These are phyloP conservation scores for Anacardium occidentale DNA, from an alignment of 345 rosid species.

Conservation along the genomic window DNA sequence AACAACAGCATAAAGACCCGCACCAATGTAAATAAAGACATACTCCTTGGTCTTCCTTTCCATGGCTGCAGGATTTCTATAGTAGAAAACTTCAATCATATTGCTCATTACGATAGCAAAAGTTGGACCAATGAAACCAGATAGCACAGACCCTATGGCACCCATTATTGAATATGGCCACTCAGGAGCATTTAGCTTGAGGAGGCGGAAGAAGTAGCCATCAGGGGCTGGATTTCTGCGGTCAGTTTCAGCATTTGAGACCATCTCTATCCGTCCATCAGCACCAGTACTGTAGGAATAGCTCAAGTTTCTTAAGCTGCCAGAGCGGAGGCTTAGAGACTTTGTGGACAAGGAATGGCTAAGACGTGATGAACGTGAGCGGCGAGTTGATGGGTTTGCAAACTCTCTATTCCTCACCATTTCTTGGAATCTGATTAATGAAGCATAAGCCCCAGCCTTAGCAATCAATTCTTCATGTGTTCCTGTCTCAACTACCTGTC, in stretches of 20 bases:
- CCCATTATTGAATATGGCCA: constrained; percentile 99
- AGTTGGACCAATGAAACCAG: constrained; percentile 95
- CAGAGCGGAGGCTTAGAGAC: constrained; percentile 91
- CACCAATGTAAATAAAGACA: constrained; percentile 96
- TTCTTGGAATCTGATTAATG: constrained; percentile 91
- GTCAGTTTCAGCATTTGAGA: constrained; percentile 94
- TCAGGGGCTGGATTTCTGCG: constrained; percentile 83
- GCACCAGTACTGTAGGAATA: constrained; percentile 97
- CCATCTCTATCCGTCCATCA: constrained; percentile 95
- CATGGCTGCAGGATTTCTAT: constrained; percentile 78
- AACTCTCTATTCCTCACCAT: constrained; percentile 88
- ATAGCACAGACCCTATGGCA: constrained; percentile 83
- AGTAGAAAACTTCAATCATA: constrained; percentile 98
- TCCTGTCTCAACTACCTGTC: constrained; percentile 95
- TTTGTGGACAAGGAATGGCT: constrained; percentile 92
- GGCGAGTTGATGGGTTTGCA: constrained; percentile 79
- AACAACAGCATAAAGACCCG: constrained; percentile 90
- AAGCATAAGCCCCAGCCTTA: constrained; percentile 83
- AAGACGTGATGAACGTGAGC: constrained; percentile 80
- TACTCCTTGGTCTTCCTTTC: constrained; percentile 94
- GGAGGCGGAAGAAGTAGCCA: constrained; percentile 88
- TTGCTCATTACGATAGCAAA: constrained; percentile 97
- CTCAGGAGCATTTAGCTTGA: constrained; percentile 90
- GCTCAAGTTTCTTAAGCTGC: constrained; percentile 93
- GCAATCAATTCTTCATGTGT: constrained; percentile 85